phyloP scores from a whole-genome alignment of 371 early-diverging fungal species.

The Apophysomyces trapeziformis region DNA sequence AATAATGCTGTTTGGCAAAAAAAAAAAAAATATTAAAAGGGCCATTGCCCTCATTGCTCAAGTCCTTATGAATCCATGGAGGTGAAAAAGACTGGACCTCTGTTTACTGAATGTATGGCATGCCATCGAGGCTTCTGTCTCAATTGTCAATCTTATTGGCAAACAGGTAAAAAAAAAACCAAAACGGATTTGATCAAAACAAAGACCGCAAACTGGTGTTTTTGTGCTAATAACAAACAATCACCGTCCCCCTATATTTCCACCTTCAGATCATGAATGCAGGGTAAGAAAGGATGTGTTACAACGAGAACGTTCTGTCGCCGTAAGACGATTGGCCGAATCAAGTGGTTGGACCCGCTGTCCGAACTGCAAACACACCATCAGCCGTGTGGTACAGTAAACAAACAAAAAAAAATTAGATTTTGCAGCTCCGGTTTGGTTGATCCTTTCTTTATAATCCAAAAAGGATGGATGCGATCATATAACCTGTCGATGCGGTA shows the following conservation, averaged over 20 bases:
- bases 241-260: no score
- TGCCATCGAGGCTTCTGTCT: constrained; percentile 15
- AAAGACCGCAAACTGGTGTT: no score
- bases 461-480: background rate
- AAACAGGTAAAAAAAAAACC: constrained; percentile 9
- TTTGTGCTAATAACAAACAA: no score
- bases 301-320: background rate
- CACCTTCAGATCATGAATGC: no score
- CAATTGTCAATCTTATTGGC: constrained; percentile 7
- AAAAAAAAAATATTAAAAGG: background rate
- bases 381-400: background rate
- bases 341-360: background rate
- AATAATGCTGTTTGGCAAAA: no score
- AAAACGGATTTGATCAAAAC: no score
- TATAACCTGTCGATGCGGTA: constrained; percentile 3
- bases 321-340: constrained; percentile 1
- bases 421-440: background rate
- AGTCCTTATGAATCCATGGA: background rate
- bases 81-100: background rate
- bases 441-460: background rate
- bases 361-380: background rate
- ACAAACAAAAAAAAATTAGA: background rate
- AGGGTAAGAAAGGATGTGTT: no score
- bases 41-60: constrained; percentile 5
- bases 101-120: constrained; percentile 9